These are phyloP conservation scores for Penicillium maclennaniae DNA, from an alignment of 495 filamentous ascomycete species.

Conservation along the genomic window DNA sequence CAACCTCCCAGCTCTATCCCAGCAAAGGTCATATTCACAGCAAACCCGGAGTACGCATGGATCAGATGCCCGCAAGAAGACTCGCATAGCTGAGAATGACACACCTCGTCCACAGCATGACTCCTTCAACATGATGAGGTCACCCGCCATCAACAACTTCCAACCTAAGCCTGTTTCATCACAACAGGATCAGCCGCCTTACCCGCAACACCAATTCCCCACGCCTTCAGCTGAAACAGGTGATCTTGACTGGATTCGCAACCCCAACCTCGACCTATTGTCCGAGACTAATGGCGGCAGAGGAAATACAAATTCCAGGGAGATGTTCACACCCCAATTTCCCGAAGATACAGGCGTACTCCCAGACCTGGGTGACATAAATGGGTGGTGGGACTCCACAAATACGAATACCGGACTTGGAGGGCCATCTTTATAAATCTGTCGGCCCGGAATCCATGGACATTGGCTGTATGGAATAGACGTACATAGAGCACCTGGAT, in stretches of 20 bases:
- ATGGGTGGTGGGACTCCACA: slow-evolving; percentile 40
- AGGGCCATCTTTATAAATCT: slow-evolving; percentile 14
- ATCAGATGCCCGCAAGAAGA: slow-evolving; percentile 23
- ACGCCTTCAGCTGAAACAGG: slow-evolving; percentile 12
- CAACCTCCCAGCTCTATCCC: slow-evolving; percentile 7
- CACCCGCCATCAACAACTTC: slow-evolving; percentile 4
- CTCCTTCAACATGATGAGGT: not conserved
- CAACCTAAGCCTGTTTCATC: slow-evolving; percentile 1
- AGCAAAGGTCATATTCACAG: not conserved
- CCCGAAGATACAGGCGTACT: slow-evolving; percentile 24
- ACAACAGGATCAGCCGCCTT: slow-evolving; percentile 6
- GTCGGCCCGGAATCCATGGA: not conserved
- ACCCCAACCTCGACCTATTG: slow-evolving; percentile 31
- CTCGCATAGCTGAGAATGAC: slow-evolving; percentile 16
- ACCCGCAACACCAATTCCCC: slow-evolving; percentile 8
- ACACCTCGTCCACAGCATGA: slow-evolving; percentile 2
- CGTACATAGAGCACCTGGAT: too few relatives aligned
- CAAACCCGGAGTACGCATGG: not conserved
- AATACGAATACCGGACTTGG: slow-evolving; percentile 17
- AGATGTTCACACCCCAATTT: slow-evolving; percentile 18
- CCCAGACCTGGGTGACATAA: slow-evolving; percentile 35
- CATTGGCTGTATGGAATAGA: not conserved
- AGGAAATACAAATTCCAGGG: slow-evolving; percentile 1
- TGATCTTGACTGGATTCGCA: slow-evolving; percentile 36
- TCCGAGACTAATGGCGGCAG: slow-evolving; percentile 22